phyloP scores from a whole-genome alignment of 148 eudicot genomes.

The Arbutus unedo region DNA sequence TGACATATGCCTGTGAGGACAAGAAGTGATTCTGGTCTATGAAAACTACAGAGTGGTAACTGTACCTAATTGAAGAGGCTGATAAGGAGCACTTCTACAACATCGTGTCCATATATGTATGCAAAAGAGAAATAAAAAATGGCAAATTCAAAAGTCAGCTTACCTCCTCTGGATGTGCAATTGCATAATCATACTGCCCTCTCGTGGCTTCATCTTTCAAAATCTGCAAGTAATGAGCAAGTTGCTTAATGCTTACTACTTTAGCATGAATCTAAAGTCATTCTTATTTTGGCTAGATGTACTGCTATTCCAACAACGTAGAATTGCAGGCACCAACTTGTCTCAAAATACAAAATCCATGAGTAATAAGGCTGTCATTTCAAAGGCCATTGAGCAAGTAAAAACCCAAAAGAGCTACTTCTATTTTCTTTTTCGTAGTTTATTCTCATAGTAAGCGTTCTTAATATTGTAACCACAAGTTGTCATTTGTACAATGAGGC shows the following conservation, averaged over 20 bases:
- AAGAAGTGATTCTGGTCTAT: neutral
- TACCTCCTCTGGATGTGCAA: slow-evolving; percentile 97
- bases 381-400: neutral
- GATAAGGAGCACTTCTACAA: neutral
- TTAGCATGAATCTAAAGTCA: neutral
- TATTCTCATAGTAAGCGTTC: too few relatives aligned
- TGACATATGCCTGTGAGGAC: neutral
- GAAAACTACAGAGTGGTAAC: neutral
- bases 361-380: neutral
- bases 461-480: too few relatives aligned
- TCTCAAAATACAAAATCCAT: neutral
- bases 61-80: neutral
- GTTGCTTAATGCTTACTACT: neutral
- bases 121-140: neutral
- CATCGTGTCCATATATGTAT: neutral
- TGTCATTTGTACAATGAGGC: too few relatives aligned
- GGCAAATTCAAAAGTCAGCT: neutral
- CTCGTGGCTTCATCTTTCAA: slow-evolving; percentile 87
- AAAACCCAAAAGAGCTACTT: neutral
- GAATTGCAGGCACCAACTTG: neutral
- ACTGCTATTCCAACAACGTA: neutral
- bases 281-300: neutral
- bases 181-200: slow-evolving; percentile 85
- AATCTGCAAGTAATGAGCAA: slow-evolving; percentile 47
- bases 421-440: neutral